A percentile compares a stretch with the other conserved stretches of the same genome.
Conservation (phyloP, 345 rosid species). For the Eucalyptus globulus region DNA sequence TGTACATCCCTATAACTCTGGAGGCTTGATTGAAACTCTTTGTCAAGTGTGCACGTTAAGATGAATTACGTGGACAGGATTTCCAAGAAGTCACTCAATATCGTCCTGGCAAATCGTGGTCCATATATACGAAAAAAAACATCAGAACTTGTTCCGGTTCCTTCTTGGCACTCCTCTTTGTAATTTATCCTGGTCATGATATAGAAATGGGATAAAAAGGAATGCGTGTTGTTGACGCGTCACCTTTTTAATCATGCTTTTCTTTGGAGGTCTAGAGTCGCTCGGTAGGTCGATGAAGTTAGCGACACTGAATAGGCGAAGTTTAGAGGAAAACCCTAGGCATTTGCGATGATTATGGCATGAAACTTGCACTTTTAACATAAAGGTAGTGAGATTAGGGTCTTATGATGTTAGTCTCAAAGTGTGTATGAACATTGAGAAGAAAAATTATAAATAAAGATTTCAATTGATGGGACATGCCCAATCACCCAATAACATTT, state of each 20-base stretch:
- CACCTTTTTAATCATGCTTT: too few relatives aligned
- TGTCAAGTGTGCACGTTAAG: neutral
- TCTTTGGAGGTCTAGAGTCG: too few relatives aligned
- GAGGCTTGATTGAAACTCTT: neutral
- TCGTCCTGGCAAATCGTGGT: neutral
- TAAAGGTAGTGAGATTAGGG: neutral
- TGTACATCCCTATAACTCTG: neutral
- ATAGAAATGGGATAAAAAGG: neutral
- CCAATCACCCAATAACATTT: neutral
- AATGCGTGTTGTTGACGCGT: accelerated
- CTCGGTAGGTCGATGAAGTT: neutral
- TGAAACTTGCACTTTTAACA: neutral
- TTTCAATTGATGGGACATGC: neutral
- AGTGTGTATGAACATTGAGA: neutral
- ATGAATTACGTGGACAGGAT: neutral
- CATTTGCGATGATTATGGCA: neutral
- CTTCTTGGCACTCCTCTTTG: neutral
- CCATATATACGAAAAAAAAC: neutral
- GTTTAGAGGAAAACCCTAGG: neutral
- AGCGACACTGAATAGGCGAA: neutral
- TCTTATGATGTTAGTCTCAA: neutral
- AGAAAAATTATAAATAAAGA: neutral
- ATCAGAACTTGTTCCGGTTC: neutral
- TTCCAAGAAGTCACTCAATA: neutral
- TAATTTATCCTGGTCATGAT: neutral